Evolutionary conservation across 2,329 filamentous ascomycete species (phyloP).

Genomic region (Arthrobotrys pseudoclavata): DNA sequence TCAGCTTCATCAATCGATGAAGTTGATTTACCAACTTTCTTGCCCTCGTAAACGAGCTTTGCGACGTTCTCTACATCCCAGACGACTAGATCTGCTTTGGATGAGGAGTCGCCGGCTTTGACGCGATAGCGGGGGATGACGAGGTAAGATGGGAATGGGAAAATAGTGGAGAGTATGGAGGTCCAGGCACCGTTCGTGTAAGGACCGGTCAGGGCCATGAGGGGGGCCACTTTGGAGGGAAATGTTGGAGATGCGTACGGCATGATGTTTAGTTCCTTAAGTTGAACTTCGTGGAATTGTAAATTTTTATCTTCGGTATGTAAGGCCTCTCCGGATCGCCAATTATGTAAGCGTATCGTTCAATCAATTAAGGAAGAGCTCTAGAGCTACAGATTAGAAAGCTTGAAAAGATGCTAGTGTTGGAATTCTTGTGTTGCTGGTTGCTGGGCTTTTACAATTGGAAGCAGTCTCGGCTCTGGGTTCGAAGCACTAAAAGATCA

Average conservation of each 20-base stretch:
- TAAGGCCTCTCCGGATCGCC: background rate
- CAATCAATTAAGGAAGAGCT: background rate
- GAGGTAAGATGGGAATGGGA: constrained; percentile 50
- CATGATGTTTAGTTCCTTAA: constrained; percentile 2
- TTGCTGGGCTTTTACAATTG: background rate
- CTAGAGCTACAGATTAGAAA: background rate
- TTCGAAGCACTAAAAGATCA: background rate
- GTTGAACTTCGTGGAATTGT: background rate
- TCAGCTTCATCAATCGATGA: constrained; percentile 53
- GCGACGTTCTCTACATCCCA: constrained; percentile 48
- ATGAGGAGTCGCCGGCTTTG: constrained; percentile 13
- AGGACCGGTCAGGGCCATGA: constrained; percentile 46
- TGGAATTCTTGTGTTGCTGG: constrained; percentile 48
- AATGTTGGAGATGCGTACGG: constrained; percentile 39
- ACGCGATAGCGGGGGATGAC: constrained; percentile 52
- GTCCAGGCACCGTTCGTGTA: constrained; percentile 59
- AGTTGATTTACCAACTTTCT: constrained; percentile 58
- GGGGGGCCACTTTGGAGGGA: constrained; percentile 39
- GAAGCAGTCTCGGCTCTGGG: background rate
- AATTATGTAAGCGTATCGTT: background rate
- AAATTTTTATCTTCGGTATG: background rate
- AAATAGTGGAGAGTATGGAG: constrained; percentile 50
- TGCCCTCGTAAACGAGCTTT: constrained; percentile 56
- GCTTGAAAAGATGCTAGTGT: constrained; percentile 7
- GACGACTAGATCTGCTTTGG: constrained; percentile 52